These are phyloP conservation scores for Podospora conica DNA, from an alignment of 495 filamentous ascomycete species.

Conservation along the genomic window DNA sequence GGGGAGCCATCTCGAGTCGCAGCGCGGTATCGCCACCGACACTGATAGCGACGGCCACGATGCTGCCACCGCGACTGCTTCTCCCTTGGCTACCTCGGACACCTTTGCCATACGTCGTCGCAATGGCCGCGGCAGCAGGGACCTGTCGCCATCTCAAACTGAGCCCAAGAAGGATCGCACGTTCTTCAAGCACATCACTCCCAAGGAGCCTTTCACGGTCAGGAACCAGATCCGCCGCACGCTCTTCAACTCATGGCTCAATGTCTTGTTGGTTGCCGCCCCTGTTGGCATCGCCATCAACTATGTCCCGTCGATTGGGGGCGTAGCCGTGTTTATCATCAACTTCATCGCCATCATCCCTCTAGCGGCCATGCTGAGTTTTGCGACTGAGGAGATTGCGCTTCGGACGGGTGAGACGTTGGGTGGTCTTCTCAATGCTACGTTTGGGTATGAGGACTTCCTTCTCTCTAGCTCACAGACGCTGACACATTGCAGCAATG, in stretches of 20 bases:
- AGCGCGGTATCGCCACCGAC: neutral
- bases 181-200: slow-evolving; percentile 8
- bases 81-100: neutral
- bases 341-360: slow-evolving; percentile 89
- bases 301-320: slow-evolving; percentile 48
- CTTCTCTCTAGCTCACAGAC: neutral
- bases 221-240: slow-evolving; percentile 62
- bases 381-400: slow-evolving; percentile 84
- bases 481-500: slow-evolving; percentile 53
- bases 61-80: neutral
- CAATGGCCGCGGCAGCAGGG: neutral
- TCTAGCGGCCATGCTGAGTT: slow-evolving; percentile 76
- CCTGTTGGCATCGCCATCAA: slow-evolving; percentile 71
- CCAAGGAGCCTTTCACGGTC: slow-evolving; percentile 49
- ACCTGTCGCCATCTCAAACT: neutral
- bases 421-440: slow-evolving; percentile 78
- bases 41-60: neutral
- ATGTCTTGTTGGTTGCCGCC: slow-evolving; percentile 67
- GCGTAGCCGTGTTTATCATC: slow-evolving; percentile 64
- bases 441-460: slow-evolving; percentile 58
- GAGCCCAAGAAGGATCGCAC: slow-evolving; percentile 3
- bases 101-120: neutral
- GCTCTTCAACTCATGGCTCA: slow-evolving; percentile 75
- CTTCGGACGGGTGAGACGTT: slow-evolving; percentile 76
- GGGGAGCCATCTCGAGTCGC: neutral